Evolutionary conservation across 768 basidiomycete species (phyloP).

Genomic region (Boletus eberwhitei): DNA sequence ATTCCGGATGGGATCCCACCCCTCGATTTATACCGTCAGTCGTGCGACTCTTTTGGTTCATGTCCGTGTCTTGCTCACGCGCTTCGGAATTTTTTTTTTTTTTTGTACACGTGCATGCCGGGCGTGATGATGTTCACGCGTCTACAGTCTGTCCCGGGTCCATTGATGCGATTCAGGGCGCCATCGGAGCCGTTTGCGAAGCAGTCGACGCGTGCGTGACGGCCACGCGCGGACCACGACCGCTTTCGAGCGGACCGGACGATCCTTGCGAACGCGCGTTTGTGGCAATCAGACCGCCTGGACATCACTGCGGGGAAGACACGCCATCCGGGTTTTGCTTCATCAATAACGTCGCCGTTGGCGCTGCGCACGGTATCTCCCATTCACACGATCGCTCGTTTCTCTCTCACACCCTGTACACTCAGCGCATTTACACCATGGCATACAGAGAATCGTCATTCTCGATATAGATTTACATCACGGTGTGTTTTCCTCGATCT

Average conservation of each 20-base stretch:
- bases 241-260: constrained; percentile 1
- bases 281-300: constrained; percentile 84
- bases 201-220: constrained; percentile 71
- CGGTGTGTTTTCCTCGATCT: constrained; percentile 9
- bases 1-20: constrained; percentile 72
- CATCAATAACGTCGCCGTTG: constrained; percentile 89
- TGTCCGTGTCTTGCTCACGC: neutral
- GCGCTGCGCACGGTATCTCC: constrained; percentile 78
- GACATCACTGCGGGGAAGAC: constrained; percentile 92
- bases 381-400: neutral
- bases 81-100: neutral
- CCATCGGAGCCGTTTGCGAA: constrained; percentile 81
- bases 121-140: neutral
- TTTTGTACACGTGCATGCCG: neutral
- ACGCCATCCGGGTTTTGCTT: constrained; percentile 93
- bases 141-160: constrained; percentile 72
- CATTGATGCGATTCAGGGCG: constrained; percentile 74
- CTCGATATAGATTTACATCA: constrained; percentile 70
- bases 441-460: constrained; percentile 75
- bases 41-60: neutral
- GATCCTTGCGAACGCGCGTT: constrained; percentile 52
- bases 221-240: constrained; percentile 18
- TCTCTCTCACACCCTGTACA: neutral
- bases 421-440: constrained; percentile 76
- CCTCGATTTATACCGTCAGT: constrained; percentile 79